phyloP scores from a whole-genome alignment of 2,329 filamentous ascomycete species.

The Teratosphaeria epicoccoides region DNA sequence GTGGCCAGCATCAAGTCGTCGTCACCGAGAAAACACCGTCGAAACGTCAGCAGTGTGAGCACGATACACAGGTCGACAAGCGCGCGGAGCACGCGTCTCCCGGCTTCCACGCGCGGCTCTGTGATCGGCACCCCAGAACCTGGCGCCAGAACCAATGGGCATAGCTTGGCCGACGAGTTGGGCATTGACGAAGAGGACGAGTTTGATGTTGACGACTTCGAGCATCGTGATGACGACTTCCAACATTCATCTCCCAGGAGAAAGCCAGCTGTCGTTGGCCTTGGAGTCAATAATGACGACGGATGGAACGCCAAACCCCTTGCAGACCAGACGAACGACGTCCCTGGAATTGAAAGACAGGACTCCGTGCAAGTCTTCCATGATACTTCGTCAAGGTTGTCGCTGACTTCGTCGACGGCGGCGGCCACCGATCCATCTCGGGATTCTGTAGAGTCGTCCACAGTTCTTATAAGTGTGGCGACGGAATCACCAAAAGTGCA shows the following conservation, averaged over 20 bases:
- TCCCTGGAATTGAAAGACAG: conserved; percentile 1
- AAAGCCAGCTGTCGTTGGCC: conserved; percentile 32
- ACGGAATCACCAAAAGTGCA: conserved; percentile 22
- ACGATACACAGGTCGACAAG: conserved; percentile 6
- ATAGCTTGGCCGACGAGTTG: conserved; percentile 84
- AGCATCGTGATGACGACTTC: conserved; percentile 58
- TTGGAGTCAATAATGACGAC: conserved; percentile 24
- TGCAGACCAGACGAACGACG: conserved; percentile 25
- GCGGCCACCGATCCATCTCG: neutral
- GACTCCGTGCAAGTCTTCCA: neutral
- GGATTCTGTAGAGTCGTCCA: neutral
- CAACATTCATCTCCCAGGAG: conserved; percentile 30
- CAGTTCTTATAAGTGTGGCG: neutral
- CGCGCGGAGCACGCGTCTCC: conserved; percentile 11
- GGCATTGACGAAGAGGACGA: conserved; percentile 77
- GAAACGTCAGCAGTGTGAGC: conserved; percentile 26
- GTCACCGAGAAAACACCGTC: conserved; percentile 19
- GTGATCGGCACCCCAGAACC: conserved; percentile 26
- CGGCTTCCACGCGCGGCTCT: conserved; percentile 13
- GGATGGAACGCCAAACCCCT: conserved; percentile 39
- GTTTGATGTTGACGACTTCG: conserved; percentile 39
- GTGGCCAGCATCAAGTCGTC: conserved; percentile 55
- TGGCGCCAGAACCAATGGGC: conserved; percentile 53
- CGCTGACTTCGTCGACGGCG: conserved; percentile 1
- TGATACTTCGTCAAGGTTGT: neutral